A percentile compares a stretch with the other conserved stretches of the same genome.
Evolutionary conservation across 2,329 filamentous ascomycete genomes (phyloP).

Genomic region (Fusarium torulosum): DNA sequence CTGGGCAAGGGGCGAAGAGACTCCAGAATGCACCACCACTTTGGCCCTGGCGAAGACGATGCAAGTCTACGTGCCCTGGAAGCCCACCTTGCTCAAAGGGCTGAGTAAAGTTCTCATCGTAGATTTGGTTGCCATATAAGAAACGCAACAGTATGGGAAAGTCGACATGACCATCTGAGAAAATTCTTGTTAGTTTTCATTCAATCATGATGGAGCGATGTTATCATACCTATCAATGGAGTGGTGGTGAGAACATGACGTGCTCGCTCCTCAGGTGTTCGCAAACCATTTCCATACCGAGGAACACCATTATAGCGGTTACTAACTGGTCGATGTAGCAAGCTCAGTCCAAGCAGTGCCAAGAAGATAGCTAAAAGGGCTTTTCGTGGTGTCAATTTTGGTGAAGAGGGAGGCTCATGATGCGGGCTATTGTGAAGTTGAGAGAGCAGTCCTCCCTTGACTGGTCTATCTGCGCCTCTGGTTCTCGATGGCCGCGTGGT

Average conservation of each 20-base stretch:
- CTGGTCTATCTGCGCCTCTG: conserved; percentile 25
- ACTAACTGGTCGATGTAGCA: conserved; percentile 46
- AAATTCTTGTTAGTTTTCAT: neutral
- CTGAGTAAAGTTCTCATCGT: conserved; percentile 77
- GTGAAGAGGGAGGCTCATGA: conserved; percentile 37
- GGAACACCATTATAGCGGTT: conserved; percentile 44
- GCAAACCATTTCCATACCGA: conserved; percentile 47
- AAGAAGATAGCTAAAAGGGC: conserved; percentile 44
- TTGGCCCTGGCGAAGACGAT: conserved; percentile 76
- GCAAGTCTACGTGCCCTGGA: conserved; percentile 80
- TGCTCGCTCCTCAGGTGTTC: conserved; percentile 60
- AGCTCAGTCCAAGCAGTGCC: conserved; percentile 46
- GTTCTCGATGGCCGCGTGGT: conserved; percentile 31
- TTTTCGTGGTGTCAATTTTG: conserved; percentile 45
- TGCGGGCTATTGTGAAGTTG: conserved; percentile 40
- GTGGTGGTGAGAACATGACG: conserved; percentile 59
- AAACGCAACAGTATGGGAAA: conserved; percentile 79
- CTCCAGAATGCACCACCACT: conserved; percentile 95
- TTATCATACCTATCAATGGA: conserved; percentile 63
- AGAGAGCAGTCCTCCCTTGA: conserved; percentile 39
- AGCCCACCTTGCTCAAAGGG: conserved; percentile 80
- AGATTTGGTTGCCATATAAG: conserved; percentile 81
- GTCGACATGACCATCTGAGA: conserved; percentile 90
- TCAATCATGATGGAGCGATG: neutral
- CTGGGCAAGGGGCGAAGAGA: conserved; percentile 83